phyloP scores from a whole-genome alignment of 495 filamentous ascomycete genomes.

The Evansstolkia leycettana region DNA sequence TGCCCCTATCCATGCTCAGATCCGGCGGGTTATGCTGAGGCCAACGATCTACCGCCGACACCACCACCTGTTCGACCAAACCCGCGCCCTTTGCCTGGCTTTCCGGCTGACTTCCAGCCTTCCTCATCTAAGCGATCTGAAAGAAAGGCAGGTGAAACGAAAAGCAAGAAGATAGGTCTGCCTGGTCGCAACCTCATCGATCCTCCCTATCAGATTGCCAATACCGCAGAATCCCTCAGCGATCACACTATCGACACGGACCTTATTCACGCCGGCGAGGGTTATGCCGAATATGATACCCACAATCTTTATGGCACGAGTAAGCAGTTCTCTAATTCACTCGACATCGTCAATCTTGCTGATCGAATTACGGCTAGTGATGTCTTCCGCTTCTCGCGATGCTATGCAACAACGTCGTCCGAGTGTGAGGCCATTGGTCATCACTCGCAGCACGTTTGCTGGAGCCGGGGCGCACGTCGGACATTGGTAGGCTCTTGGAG shows the following conservation, averaged over 20 bases:
- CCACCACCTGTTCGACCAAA: slow-evolving; percentile 49
- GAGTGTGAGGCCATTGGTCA: slow-evolving; percentile 55
- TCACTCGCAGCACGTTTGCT: slow-evolving; percentile 75
- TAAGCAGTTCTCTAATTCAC: slow-evolving; percentile 16
- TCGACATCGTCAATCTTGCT: no score
- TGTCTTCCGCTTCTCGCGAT: slow-evolving; percentile 52
- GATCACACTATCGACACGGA: slow-evolving; percentile 67
- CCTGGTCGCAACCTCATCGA: slow-evolving; percentile 53
- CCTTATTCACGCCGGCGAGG: slow-evolving; percentile 55
- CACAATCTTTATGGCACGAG: slow-evolving; percentile 79
- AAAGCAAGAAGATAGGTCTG: slow-evolving; percentile 35
- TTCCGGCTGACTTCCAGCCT: slow-evolving; percentile 60
- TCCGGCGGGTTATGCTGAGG: slow-evolving; percentile 36
- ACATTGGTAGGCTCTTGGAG: slow-evolving; percentile 47
- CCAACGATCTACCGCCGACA: slow-evolving; percentile 50
- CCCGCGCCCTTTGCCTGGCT: slow-evolving; percentile 57
- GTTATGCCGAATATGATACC: slow-evolving; percentile 61
- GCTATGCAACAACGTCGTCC: slow-evolving; percentile 65
- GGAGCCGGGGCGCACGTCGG: slow-evolving; percentile 69
- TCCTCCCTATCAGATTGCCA: slow-evolving; percentile 66
- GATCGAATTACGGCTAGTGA: slow-evolving; percentile 39
- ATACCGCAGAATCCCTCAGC: slow-evolving; percentile 55
- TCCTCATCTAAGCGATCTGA: slow-evolving; percentile 6
- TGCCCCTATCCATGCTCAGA: slow-evolving; percentile 64
- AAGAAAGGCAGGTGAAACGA: slow-evolving; percentile 4